Conservation (phyloP, 345 rosid species). For the Populus pruinosa region DNA sequence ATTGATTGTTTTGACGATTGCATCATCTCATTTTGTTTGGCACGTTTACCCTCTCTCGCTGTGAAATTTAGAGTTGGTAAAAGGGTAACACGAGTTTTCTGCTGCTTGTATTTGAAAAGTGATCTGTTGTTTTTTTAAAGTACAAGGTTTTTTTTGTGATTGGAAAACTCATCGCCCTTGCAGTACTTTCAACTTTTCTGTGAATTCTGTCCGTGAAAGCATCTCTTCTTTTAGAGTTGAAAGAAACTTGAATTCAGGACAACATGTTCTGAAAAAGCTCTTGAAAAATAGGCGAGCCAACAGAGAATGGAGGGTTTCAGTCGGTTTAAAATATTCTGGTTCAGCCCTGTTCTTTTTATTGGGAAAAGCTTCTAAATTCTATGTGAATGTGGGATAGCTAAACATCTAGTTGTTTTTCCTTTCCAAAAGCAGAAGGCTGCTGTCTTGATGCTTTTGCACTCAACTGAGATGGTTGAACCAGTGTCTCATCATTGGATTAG, state of each 20-base stretch:
- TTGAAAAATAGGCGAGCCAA: not conserved
- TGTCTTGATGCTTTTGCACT: not conserved
- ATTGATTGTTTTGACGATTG: not conserved
- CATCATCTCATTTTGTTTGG: not conserved
- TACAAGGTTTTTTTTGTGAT: not conserved
- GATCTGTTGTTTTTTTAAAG: not conserved
- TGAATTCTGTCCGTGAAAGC: not conserved
- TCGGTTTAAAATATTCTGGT: not conserved
- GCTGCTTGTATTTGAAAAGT: not conserved
- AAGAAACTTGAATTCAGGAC: not conserved
- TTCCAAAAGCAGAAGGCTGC: not conserved
- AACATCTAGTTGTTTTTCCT: not conserved
- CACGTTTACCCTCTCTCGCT: not conserved
- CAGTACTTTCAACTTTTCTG: not conserved
- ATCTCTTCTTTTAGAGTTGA: not conserved
- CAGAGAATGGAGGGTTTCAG: not conserved
- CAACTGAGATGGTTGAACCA: not conserved
- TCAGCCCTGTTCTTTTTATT: not conserved
- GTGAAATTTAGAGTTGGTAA: not conserved
- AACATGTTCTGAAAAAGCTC: not conserved
- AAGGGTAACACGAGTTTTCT: not conserved
- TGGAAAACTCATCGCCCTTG: not conserved
- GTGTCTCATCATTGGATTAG: not conserved
- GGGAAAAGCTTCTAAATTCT: not conserved
- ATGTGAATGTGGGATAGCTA: not conserved